phyloP scores from a whole-genome alignment of 2,329 filamentous ascomycete genomes.

The Emericellopsis cladophorae region DNA sequence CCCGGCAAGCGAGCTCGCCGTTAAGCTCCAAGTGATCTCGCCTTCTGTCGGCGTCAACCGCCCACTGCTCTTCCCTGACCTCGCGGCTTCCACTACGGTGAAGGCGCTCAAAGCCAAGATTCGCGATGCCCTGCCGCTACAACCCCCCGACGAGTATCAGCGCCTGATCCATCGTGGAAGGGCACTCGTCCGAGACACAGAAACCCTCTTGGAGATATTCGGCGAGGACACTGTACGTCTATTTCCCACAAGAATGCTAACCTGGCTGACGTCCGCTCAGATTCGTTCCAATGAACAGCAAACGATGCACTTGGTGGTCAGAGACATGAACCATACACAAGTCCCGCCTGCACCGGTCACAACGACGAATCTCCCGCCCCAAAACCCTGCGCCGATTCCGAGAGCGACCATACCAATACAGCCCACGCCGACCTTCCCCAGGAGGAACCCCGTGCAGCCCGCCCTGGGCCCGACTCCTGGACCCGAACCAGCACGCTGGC shows the following conservation, averaged over 20 bases:
- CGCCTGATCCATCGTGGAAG: conserved; percentile 49
- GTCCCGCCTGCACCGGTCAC: conserved; percentile 7
- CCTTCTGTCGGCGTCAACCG: conserved; percentile 41
- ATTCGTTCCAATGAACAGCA: conserved; percentile 31
- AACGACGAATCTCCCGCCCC: background rate
- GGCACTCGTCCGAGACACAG: conserved; percentile 37
- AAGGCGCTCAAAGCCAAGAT: conserved; percentile 46
- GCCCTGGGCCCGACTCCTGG: conserved; percentile 15
- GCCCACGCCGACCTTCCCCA: conserved; percentile 12
- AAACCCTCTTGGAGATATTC: conserved; percentile 44
- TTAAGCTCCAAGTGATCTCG: conserved; percentile 47
- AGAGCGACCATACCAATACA: conserved; percentile 13
- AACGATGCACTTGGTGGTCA: conserved; percentile 40
- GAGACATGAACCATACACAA: conserved; percentile 21
- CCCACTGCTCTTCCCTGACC: conserved; percentile 33
- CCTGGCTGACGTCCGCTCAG: conserved; percentile 14
- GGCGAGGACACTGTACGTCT: conserved; percentile 37
- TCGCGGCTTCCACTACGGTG: conserved; percentile 39
- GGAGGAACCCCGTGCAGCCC: conserved; percentile 15
- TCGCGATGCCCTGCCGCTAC: conserved; percentile 33
- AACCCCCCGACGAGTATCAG: conserved; percentile 40
- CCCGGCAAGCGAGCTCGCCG: conserved; percentile 17
- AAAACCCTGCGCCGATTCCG: conserved; percentile 8
- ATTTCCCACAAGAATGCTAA: background rate
- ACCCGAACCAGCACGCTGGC: conserved; percentile 7